Base-by-base conservation (phyloP, 2,329 filamentous ascomycete species). In the Colletotrichum sp. region DNA sequence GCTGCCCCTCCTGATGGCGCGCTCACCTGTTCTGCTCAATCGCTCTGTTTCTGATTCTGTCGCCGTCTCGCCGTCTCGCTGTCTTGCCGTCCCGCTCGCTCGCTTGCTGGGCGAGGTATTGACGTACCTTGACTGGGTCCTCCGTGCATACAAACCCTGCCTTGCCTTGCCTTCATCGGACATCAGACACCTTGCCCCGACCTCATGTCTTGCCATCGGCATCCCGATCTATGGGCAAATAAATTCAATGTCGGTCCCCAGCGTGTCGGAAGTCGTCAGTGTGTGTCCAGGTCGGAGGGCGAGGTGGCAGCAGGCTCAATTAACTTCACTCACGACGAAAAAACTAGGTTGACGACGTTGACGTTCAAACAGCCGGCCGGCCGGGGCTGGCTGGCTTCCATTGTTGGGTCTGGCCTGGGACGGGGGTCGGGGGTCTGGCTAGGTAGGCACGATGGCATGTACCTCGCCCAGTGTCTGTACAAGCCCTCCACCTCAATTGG, bases 351-450 rank as follows among this genome's bases (percentile, higher is more conserved):
- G 57, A 73, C 63, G 64, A 76, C 71, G 70, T 73, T 73, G 73
- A 49, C 69, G 64, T 76, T 69, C 73, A 73, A 73, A 73, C 69
- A 73, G 70, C 64, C 57, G 64, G 73, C 69, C 69, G 63, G 73
- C 73, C 49, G 69, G 70, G 73, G 64, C 73, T 76, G 70, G 73
- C 73, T 76, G 69, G 73, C 69, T 69, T 59, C 52, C 24, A 52
- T 63, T 36, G 59, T 63, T 60, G 49, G 59, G 69, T 72, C 30
- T 24, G 26, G 59, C 28, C 34, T 70, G 68, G 66, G 59, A 70
- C 36, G 36, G 52, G 52, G 68, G 36, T 28, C 57, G 57, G 68
- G 68, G 57, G 57, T 70, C 34, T 63, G 36, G 16, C 32, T 69
- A 36, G 30, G 49, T 59, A 69, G 30, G 52, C 36, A 49, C 68